Conservation (phyloP, 176 grass and related monocot genomes). For the Dendrocalamus sinicus region DNA sequence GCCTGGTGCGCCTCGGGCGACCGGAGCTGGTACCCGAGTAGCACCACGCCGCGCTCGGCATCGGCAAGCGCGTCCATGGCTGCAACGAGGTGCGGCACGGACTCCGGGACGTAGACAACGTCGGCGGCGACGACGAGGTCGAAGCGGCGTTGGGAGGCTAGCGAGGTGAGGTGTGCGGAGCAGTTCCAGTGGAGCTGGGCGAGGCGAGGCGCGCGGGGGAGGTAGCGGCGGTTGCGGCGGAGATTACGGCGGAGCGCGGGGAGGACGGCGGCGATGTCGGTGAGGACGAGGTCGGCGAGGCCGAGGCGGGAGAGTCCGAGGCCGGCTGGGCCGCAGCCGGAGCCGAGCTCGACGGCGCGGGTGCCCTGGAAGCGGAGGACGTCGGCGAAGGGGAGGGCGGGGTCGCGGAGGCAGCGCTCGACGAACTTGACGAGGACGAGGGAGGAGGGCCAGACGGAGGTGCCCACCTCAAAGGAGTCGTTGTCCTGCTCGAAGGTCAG, state of each 20-base stretch:
- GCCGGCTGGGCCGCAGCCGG: slow-evolving; percentile 83
- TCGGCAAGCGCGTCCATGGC: slow-evolving; percentile 84
- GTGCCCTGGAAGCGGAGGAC: slow-evolving; percentile 71
- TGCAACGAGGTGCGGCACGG: slow-evolving; percentile 68
- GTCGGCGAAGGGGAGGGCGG: slow-evolving; percentile 69
- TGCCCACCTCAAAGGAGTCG: slow-evolving; percentile 92
- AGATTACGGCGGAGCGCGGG: slow-evolving; percentile 87
- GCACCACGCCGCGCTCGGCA: slow-evolving; percentile 59
- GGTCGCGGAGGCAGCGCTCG: slow-evolving; percentile 67
- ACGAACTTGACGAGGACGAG: slow-evolving; percentile 96
- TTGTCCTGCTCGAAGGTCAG: slow-evolving; percentile 95
- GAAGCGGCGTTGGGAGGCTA: slow-evolving; percentile 60
- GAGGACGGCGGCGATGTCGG: slow-evolving; percentile 86
- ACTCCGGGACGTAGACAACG: slow-evolving; percentile 91
- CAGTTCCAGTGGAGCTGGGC: slow-evolving; percentile 90
- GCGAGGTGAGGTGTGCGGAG: slow-evolving; percentile 56
- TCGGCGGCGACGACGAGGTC: slow-evolving; percentile 85
- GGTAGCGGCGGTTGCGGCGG: slow-evolving; percentile 68
- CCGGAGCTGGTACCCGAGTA: slow-evolving; percentile 83
- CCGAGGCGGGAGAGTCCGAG: slow-evolving; percentile 81
- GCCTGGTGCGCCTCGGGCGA: slow-evolving; percentile 80
- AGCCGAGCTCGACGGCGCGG: slow-evolving; percentile 76
- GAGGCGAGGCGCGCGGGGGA: slow-evolving; percentile 64
- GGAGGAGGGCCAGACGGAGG: slow-evolving; percentile 91
- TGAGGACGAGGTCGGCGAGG: slow-evolving; percentile 73